Base-by-base conservation (phyloP, 768 basidiomycete species). In the Termitomyces sp. region DNA sequence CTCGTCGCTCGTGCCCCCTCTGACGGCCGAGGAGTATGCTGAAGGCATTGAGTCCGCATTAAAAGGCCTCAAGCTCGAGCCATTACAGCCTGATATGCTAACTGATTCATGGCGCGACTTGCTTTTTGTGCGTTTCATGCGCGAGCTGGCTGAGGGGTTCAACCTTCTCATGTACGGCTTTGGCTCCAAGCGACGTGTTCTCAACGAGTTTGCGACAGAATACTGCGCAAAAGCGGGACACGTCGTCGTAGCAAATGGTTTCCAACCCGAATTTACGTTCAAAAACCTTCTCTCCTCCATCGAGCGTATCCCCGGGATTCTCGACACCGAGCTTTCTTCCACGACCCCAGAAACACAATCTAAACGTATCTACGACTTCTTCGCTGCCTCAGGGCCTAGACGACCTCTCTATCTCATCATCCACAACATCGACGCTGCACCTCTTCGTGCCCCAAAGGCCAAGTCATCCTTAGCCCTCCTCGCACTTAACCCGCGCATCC, bases 151-250 rank as follows among this genome's bases (percentile, higher is more conserved):
- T 2, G 81, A 86, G 65, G 94, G 93, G 1, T 98, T 94, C 76
- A 94, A 91, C 68, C 72, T 98, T 41, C 69, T 95, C 18, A 86
- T 92, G 68, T 92, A 93, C 63, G 96, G 96, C 1, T 82, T 85
- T 63, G 96, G 96, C 5, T 95, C 92, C 18, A 99, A 99, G 67
- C 78, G 91, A 52, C 67, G 65, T 16, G 60, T 88, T 9, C 73
- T 99, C 31, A 91, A 96, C 65, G 73, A 81, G 20, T 91, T 97
- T 53, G 92, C 88, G 1, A 73, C 66, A 4, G 71, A 78, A 0
- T 65, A 71, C 20, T 83, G 89, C 57, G 69, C 80, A 7, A 80
- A 74, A 50, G 68, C 65, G 0, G 92, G 93, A 0, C 80, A 91
- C 57, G 86, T 91, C 41, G 80, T 92, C 52, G 75, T 94, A 20